phyloP scores from a whole-genome alignment of 306 rosid genomes.

The Rosa multiflora region DNA sequence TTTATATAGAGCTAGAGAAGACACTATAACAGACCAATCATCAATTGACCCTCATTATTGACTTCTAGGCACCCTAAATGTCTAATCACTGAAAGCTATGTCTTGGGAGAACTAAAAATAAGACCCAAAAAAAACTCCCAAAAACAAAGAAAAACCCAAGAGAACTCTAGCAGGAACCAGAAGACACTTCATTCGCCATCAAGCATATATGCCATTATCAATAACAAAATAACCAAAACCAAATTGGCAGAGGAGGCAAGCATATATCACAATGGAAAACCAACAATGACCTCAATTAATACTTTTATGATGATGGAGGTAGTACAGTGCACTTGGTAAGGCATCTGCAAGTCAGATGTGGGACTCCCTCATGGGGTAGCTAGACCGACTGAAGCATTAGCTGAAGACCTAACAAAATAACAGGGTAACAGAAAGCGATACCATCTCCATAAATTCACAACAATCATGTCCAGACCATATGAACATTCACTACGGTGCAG shows the following conservation, averaged over 20 bases:
- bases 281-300: neutral
- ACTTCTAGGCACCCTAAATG: too few relatives aligned
- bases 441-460: neutral
- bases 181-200: too few relatives aligned
- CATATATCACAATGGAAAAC: neutral
- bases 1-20: too few relatives aligned
- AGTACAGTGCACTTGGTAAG: neutral
- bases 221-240: neutral
- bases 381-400: neutral
- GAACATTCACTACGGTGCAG: neutral
- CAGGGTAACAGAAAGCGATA: neutral
- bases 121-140: too few relatives aligned
- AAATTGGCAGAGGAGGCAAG: slow-evolving; percentile 1
- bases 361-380: neutral
- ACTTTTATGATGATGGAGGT: neutral
- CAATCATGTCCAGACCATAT: neutral
- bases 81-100: too few relatives aligned
- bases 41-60: too few relatives aligned
- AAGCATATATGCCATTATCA: neutral
- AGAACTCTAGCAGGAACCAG: too few relatives aligned
- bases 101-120: too few relatives aligned
- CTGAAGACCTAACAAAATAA: neutral
- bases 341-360: neutral
- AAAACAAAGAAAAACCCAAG: too few relatives aligned
- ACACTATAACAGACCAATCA: too few relatives aligned